A percentile compares a stretch with the other conserved stretches of the same genome.
These are phyloP conservation scores for Pyrrhoderma noxium DNA, from an alignment of 1,284 basidiomycete species.

Conservation along the genomic window DNA sequence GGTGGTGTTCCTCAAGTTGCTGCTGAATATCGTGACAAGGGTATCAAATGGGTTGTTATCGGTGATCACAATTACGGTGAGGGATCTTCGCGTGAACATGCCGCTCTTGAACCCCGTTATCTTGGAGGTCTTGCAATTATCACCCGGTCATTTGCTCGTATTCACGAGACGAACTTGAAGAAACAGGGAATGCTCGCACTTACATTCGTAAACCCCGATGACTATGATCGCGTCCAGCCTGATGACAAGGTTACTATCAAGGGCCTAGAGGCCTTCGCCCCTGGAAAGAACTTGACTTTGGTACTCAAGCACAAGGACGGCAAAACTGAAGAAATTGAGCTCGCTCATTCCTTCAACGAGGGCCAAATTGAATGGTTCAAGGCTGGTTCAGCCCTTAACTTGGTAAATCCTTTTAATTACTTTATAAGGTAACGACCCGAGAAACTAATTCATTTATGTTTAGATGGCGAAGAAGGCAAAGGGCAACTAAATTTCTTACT, in stretches of 20 bases:
- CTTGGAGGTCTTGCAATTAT: conserved; percentile 95
- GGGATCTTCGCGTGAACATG: conserved; percentile 96
- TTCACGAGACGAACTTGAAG: conserved; percentile 98
- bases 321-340: conserved; percentile 58
- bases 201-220: conserved; percentile 81
- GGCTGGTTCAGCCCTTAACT: conserved; percentile 82
- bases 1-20: conserved; percentile 81
- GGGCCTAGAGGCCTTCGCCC: conserved; percentile 77
- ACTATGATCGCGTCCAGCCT: conserved; percentile 86
- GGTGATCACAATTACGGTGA: conserved; percentile 97
- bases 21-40: conserved; percentile 82
- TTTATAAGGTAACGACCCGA: not conserved
- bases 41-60: conserved; percentile 93
- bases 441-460: not conserved
- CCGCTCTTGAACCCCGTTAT: conserved; percentile 95
- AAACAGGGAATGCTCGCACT: conserved; percentile 94
- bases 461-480: conserved; percentile 53
- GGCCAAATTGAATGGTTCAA: conserved; percentile 95
- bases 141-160: conserved; percentile 91
- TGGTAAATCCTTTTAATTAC: conserved; percentile 35
- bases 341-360: conserved; percentile 81
- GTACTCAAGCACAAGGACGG: conserved; percentile 80
- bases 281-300: conserved; percentile 83
- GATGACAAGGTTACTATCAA: conserved; percentile 80
- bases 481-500: conserved; percentile 19